A percentile compares a stretch with the other conserved stretches of the same genome.
Evolutionary conservation across 2,329 filamentous ascomycete genomes (phyloP).

Genomic region (Corynespora cassiicola): DNA sequence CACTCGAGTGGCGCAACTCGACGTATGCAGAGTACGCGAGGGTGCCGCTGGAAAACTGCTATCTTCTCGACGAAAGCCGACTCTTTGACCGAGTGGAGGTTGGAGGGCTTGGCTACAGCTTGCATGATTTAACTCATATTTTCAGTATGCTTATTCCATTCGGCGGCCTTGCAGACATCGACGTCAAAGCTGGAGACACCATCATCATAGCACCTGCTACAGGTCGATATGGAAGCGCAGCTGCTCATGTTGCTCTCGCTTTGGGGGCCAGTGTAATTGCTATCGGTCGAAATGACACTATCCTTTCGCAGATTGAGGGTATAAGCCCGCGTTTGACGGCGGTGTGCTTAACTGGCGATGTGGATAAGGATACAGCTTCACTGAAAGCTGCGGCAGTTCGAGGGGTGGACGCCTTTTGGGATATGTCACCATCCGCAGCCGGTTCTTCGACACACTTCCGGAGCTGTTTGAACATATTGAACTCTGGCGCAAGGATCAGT

Average conservation of each 20-base stretch:
- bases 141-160: not conserved
- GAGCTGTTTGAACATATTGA: no score
- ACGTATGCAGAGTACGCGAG: constrained; percentile 41
- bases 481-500: no score
- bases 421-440: no score
- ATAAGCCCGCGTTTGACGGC: no score
- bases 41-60: constrained; percentile 41
- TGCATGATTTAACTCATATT: constrained; percentile 1
- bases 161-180: constrained; percentile 5
- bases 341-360: constrained; percentile 51
- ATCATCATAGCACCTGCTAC: constrained; percentile 10
- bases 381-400: no score
- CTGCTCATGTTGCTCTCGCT: constrained; percentile 1
- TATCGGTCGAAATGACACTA: constrained; percentile 29
- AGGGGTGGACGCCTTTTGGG: no score
- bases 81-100: constrained; percentile 16
- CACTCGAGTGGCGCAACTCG: constrained; percentile 39
- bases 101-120: constrained; percentile 31
- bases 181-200: constrained; percentile 4
- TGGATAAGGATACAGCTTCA: constrained; percentile 42
- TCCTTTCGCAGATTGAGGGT: constrained; percentile 49
- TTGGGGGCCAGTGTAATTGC: constrained; percentile 55
- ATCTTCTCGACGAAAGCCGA: constrained; percentile 31
- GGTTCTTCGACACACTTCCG: no score
- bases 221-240: constrained; percentile 3